Evolutionary conservation across 176 grass and related monocot species (phyloP).

Genomic region (Oryza glaberrima): DNA sequence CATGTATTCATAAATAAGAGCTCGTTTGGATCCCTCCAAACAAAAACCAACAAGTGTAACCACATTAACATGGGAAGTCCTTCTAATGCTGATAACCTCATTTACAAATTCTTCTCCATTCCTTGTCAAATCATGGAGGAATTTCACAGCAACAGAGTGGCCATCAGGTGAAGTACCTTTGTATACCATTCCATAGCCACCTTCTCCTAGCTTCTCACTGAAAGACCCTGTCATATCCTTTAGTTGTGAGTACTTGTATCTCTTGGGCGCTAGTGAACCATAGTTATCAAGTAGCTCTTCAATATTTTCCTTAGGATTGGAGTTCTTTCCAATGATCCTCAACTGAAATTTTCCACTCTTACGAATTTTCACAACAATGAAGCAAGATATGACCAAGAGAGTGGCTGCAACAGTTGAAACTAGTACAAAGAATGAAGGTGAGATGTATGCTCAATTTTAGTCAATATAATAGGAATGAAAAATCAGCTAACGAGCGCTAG

Average conservation of each 20-base stretch:
- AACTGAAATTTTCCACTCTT: neutral
- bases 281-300: conserved; percentile 22
- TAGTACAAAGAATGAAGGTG: neutral
- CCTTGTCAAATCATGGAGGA: conserved; percentile 10
- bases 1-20: conserved; percentile 7
- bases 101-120: conserved; percentile 17
- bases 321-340: neutral
- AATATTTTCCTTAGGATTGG: neutral
- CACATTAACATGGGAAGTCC: conserved; percentile 7
- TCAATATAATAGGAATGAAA: neutral
- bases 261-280: conserved; percentile 29
- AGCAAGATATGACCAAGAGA: neutral
- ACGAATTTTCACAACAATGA: neutral
- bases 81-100: conserved; percentile 8
- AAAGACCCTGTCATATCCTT: conserved; percentile 34
- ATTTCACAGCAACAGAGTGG: neutral
- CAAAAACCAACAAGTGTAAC: conserved; percentile 10
- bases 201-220: conserved; percentile 35
- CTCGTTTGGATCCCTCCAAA: neutral
- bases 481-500: neutral
- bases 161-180: conserved; percentile 8
- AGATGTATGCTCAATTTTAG: neutral
- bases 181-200: conserved; percentile 22
- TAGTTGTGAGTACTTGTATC: conserved; percentile 28
- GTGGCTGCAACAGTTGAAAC: conserved; percentile 10